Evolutionary conservation across 108 stramenopile species (phyloP).

Genomic region (Chaetoceros muelleri): DNA sequence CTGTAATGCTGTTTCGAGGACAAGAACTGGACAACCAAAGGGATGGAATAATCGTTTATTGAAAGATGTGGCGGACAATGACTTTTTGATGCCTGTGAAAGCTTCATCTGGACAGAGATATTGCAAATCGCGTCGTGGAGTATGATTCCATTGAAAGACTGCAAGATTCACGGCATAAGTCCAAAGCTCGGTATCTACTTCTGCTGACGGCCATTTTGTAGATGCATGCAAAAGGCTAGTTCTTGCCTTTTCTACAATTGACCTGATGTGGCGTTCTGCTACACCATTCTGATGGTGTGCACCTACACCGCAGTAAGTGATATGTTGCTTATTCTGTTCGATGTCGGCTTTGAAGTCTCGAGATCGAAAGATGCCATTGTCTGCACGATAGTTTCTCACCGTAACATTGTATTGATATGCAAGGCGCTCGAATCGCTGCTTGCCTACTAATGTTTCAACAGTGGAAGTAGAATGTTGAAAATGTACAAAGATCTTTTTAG

Average conservation of each 20-base stretch:
- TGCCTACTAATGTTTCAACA: not conserved
- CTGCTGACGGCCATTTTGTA: slow-evolving; percentile 4
- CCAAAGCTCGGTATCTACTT: slow-evolving; percentile 10
- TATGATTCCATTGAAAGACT: not conserved
- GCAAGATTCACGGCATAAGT: slow-evolving; percentile 1
- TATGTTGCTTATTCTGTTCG: not conserved
- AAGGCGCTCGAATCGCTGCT: not conserved
- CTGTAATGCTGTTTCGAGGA: slow-evolving; percentile 2
- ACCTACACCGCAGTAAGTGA: slow-evolving; percentile 14
- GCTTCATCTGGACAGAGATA: slow-evolving; percentile 1
- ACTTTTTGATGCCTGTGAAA: slow-evolving; percentile 3
- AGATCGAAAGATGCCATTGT: slow-evolving; percentile 14
- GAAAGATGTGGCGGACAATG: not conserved
- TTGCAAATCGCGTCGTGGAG: not conserved
- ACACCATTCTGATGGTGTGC: slow-evolving; percentile 23
- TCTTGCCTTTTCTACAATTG: slow-evolving; percentile 11
- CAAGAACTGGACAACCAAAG: slow-evolving; percentile 10
- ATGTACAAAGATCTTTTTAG: not conserved
- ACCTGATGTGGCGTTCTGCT: slow-evolving; percentile 15
- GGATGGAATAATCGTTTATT: slow-evolving; percentile 10
- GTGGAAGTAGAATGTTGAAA: not conserved
- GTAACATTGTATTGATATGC: slow-evolving; percentile 3
- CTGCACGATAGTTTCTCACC: slow-evolving; percentile 8
- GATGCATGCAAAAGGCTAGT: slow-evolving; percentile 12
- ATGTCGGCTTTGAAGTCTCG: slow-evolving; percentile 1